Conservation (phyloP, 352 stramenopile genomes). For the Thalassiosira exigua region DNA sequence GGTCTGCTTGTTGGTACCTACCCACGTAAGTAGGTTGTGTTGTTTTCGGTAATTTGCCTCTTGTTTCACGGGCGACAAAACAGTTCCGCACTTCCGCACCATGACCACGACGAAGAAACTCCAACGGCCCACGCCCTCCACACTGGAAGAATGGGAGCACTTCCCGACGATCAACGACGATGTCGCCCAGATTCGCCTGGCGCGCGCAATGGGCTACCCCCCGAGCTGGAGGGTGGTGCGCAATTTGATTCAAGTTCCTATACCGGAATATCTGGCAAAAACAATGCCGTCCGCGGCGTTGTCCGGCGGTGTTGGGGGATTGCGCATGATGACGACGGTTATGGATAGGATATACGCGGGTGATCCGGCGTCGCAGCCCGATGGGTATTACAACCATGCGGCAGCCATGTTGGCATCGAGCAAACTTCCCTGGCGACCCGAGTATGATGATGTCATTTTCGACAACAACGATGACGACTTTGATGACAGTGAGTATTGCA, state of each 20-base stretch:
- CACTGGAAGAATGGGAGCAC: slow-evolving; percentile 50
- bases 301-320: not conserved
- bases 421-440: slow-evolving; percentile 45
- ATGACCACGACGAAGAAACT: slow-evolving; percentile 15
- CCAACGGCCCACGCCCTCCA: slow-evolving; percentile 43
- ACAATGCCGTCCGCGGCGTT: not conserved
- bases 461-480: slow-evolving; percentile 63
- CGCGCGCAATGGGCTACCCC: slow-evolving; percentile 78
- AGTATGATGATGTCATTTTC: slow-evolving; percentile 56
- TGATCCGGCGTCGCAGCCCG: slow-evolving; percentile 58
- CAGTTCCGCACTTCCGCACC: no score
- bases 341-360: slow-evolving; percentile 78
- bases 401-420: slow-evolving; percentile 64
- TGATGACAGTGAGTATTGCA: slow-evolving; percentile 58
- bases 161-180: slow-evolving; percentile 52
- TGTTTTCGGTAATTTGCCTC: no score
- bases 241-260: slow-evolving; percentile 48
- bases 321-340: slow-evolving; percentile 42
- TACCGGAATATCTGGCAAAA: slow-evolving; percentile 34
- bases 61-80: no score
- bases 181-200: slow-evolving; percentile 55
- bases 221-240: slow-evolving; percentile 74
- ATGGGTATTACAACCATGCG: slow-evolving; percentile 78
- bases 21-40: no score
- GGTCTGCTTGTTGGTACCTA: no score